phyloP scores from a whole-genome alignment of 73 alveolate species.

The Effrenium voratum region DNA sequence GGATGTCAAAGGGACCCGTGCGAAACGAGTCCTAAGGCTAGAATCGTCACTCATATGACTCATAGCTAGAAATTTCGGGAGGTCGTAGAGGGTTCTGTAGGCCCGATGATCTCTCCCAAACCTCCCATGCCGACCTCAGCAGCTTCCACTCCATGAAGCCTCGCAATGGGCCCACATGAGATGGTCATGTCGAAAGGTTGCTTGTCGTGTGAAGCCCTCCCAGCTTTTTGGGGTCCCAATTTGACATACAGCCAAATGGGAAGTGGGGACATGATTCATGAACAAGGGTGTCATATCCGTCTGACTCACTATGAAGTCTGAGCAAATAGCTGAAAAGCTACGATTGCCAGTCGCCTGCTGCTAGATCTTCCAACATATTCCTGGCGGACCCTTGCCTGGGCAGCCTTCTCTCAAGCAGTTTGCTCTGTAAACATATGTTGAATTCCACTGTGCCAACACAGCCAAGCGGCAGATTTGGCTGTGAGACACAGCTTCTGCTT shows the following conservation, averaged over 20 bases:
- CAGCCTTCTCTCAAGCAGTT: too few species aligned
- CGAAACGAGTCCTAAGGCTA: background rate
- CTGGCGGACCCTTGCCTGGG: too few species aligned
- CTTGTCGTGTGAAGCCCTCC: too few species aligned
- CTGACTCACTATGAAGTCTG: background rate
- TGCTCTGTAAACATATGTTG: background rate
- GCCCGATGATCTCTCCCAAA: background rate
- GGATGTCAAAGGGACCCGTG: background rate
- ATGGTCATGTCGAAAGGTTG: too few species aligned
- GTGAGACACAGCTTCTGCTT: constrained; percentile 31
- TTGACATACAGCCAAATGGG: background rate
- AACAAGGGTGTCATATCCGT: background rate
- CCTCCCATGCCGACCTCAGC: background rate
- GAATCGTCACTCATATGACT: background rate
- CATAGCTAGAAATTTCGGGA: background rate
- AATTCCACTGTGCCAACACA: background rate
- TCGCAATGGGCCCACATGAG: background rate
- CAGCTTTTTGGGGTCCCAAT: too few species aligned
- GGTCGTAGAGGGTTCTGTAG: background rate
- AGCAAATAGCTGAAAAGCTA: background rate
- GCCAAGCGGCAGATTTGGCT: constrained; percentile 7
- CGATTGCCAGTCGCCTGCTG: too few species aligned
- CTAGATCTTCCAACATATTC: too few species aligned
- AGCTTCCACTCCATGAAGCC: background rate
- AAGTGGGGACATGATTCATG: background rate